phyloP scores from a whole-genome alignment of 2,329 filamentous ascomycete genomes.

The Colletotrichum gigasporum region DNA sequence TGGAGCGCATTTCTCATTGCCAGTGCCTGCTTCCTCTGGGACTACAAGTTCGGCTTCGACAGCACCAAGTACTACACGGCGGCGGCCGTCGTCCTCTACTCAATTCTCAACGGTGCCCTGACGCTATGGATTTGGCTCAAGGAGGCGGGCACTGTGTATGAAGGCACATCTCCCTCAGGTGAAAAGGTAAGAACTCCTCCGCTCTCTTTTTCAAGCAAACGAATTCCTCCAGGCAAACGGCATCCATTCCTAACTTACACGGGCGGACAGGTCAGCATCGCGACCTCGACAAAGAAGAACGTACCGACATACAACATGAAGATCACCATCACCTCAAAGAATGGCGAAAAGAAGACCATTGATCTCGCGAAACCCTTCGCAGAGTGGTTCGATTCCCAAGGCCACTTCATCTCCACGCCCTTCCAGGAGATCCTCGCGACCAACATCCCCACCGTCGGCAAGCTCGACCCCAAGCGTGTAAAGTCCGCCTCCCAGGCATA shows the following conservation, averaged over 20 bases:
- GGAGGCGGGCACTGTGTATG: slow-evolving; percentile 85
- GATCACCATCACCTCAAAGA: slow-evolving; percentile 62
- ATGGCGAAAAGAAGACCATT: slow-evolving; percentile 51
- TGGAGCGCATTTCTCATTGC: slow-evolving; percentile 84
- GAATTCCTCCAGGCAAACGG: no score
- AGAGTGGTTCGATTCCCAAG: slow-evolving; percentile 79
- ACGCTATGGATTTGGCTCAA: slow-evolving; percentile 87
- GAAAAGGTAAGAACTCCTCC: slow-evolving; percentile 63
- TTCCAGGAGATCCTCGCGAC: slow-evolving; percentile 82
- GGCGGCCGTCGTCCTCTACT: slow-evolving; percentile 81
- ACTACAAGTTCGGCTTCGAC: slow-evolving; percentile 93
- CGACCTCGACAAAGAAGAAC: slow-evolving; percentile 79
- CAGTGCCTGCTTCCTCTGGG: slow-evolving; percentile 86
- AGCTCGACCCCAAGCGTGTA: slow-evolving; percentile 70
- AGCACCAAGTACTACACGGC: slow-evolving; percentile 83
- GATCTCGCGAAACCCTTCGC: slow-evolving; percentile 73
- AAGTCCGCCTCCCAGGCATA: slow-evolving; percentile 44
- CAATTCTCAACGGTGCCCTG: slow-evolving; percentile 78
- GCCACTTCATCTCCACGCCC: slow-evolving; percentile 76
- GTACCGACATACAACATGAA: slow-evolving; percentile 82
- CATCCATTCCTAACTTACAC: slow-evolving; percentile 35
- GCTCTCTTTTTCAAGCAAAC: neutral
- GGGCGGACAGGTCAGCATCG: slow-evolving; percentile 72
- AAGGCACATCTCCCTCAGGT: slow-evolving; percentile 73
- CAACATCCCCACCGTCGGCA: slow-evolving; percentile 72